phyloP scores from a whole-genome alignment of 495 filamentous ascomycete genomes.

The Pyrenula aspistea region DNA sequence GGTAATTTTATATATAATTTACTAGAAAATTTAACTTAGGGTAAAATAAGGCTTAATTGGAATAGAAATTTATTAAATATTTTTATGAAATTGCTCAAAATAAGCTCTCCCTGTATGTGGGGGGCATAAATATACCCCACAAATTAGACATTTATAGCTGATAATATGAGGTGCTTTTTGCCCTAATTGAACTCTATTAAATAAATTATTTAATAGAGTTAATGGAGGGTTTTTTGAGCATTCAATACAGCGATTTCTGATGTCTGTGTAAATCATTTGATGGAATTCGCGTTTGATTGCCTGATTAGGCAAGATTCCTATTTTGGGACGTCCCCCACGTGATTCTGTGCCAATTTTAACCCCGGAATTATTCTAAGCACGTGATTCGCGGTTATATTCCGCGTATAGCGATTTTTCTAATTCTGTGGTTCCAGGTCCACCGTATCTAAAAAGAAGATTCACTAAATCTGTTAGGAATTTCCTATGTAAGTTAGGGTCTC shows the following conservation, averaged over 20 bases:
- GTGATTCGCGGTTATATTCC: too few relatives aligned
- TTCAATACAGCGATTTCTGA: neutral
- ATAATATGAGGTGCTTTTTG: neutral
- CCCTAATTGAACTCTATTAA: neutral
- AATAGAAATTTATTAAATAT: neutral
- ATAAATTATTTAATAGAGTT: neutral
- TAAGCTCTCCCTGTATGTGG: too few relatives aligned
- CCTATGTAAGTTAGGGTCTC: too few relatives aligned
- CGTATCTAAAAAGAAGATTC: neutral
- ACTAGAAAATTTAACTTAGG: neutral
- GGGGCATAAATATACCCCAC: too few relatives aligned
- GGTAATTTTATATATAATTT: neutral
- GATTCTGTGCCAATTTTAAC: too few relatives aligned
- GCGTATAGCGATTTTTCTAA: neutral
- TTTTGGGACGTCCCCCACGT: neutral
- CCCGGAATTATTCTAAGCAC: too few relatives aligned
- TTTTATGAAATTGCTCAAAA: neutral
- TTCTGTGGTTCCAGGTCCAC: neutral
- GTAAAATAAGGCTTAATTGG: too few relatives aligned
- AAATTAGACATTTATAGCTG: neutral
- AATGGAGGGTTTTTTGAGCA: neutral
- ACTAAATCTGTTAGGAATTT: neutral
- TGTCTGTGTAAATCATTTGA: neutral
- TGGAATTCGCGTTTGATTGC: neutral
- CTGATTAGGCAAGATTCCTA: neutral